phyloP scores from a whole-genome alignment of 2,329 filamentous ascomycete species.

The Fusarium oxysporum region DNA sequence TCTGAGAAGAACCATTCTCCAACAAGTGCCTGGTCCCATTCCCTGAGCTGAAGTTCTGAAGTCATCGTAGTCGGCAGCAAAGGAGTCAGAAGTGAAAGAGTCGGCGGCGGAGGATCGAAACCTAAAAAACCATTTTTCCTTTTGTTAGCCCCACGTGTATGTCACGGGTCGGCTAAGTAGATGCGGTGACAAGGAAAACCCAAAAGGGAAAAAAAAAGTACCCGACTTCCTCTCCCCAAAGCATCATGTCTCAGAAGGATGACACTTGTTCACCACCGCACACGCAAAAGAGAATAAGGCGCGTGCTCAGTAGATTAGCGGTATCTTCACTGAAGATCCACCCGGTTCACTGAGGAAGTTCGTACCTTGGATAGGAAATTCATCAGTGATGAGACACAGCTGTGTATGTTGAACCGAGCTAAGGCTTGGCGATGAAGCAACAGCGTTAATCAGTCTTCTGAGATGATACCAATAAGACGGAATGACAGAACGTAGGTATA shows the following conservation, averaged over 20 bases:
- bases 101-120: background rate
- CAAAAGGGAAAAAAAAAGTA: background rate
- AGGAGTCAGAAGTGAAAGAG: background rate
- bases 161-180: background rate
- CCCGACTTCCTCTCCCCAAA: background rate
- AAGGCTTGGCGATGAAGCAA: constrained; percentile 8
- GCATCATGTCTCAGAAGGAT: background rate
- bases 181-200: background rate
- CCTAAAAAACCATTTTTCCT: constrained; percentile 3
- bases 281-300: fast-evolving
- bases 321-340: background rate
- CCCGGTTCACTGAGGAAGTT: background rate
- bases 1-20: background rate
- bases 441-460: background rate
- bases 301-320: background rate
- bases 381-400: constrained; percentile 11
- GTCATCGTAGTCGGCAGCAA: constrained; percentile 1
- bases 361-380: background rate
- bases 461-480: background rate
- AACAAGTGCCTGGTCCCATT: background rate
- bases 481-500: background rate
- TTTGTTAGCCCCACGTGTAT: background rate
- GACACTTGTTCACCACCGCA: background rate
- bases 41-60: background rate
- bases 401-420: background rate